Evolutionary conservation across 2,329 filamentous ascomycete genomes (phyloP).

Genomic region (Catunica adiposa): DNA sequence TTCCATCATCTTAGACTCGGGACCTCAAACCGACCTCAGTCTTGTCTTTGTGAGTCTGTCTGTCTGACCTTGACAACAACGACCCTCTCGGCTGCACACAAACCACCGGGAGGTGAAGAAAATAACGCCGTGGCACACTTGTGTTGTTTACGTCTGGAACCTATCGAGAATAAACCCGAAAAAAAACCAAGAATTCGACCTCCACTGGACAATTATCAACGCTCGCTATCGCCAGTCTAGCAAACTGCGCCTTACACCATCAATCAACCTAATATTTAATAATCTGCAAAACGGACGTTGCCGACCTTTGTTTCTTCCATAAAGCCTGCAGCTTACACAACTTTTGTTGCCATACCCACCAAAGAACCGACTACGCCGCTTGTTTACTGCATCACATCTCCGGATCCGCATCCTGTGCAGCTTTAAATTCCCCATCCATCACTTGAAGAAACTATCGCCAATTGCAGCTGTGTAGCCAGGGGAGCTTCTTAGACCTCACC

Average conservation of each 20-base stretch:
- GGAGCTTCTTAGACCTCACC: not conserved
- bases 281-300: too few species aligned
- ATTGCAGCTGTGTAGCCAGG: not conserved
- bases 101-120: too few species aligned
- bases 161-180: not conserved
- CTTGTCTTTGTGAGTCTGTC: not conserved
- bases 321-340: not conserved
- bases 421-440: not conserved
- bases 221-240: not conserved
- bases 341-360: not conserved
- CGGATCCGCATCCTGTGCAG: not conserved
- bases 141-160: not conserved
- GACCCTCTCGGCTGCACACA: not conserved
- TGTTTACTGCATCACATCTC: not conserved
- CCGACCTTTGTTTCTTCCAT: not conserved
- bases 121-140: not conserved
- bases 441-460: not conserved
- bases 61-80: not conserved
- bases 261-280: not conserved
- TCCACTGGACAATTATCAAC: too few species aligned
- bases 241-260: not conserved
- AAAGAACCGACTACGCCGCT: not conserved
- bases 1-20: not conserved
- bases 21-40: not conserved
- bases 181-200: too few species aligned